Evolutionary conservation across 441 rosid genomes (phyloP), one percentile per base, ranked within the genome.

Genomic region (Corymbia citriodora): DNA sequence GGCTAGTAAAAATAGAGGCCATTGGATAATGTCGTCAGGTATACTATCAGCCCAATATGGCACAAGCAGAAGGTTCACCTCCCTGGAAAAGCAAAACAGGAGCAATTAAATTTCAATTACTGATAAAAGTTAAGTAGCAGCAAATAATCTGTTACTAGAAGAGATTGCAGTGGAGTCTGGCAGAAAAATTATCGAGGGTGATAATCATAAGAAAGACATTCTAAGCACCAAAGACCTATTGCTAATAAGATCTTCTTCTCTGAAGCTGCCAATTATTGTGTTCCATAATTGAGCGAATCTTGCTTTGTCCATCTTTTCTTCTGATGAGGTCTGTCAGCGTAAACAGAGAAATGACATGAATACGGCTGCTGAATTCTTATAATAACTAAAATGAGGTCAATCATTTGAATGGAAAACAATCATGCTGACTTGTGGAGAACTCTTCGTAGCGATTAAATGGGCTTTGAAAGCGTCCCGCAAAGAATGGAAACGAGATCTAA

Each of bases 261-360:
- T 95, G 87, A 98, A 98, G 92, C 99, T 95, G 90, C 95, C 95
- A 89, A 98, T 98, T 90, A 98, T 96, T 93, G 95, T 95, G 95
- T 98, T 98, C 99, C 99, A 98, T 92, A 98, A 87, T 94, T 96
- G 99, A 91, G 99, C 99, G 95, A 98, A 98, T 93, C 98, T 96
- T 83, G 99, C 98, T 90, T 99, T 97, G 91, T 93, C 99, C 92
- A 96, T 94, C 93, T 95, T 98, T 91, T 96, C 94, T 93, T 97
- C 96, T 50, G 96, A 93, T 25, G 93, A 94, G 87, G 94, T 89
- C 99, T 97, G 92, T 91, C 91, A 87, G 87, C 91, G 92, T 57
- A 53, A 10, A 87, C 89, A 90, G 74, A 87, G 57, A 87, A 6
- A 65, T n/a, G 25, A 14, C 79, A 87, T 70, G 5, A 72, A 19